These are phyloP conservation scores for Penicillium antarcticum DNA, from an alignment of 495 filamentous ascomycete species.

Conservation along the genomic window DNA sequence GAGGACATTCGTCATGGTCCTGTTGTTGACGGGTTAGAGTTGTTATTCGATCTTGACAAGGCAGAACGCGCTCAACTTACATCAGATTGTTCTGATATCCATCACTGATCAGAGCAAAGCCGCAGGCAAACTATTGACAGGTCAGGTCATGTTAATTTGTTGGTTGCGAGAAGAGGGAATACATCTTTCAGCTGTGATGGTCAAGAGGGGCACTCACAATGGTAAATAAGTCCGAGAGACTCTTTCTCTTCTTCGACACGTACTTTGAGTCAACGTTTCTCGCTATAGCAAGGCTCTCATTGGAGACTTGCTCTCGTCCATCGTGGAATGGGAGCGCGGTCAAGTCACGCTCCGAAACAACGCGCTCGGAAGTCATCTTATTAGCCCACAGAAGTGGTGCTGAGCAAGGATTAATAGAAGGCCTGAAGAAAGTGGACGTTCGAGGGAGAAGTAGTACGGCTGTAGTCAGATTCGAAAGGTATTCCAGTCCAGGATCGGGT, in stretches of 20 bases:
- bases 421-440: neutral
- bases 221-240: constrained; percentile 44
- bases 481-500: no score
- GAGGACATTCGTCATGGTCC: constrained; percentile 51
- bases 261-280: constrained; percentile 16
- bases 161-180: neutral
- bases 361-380: neutral
- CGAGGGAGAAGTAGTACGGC: neutral
- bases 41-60: neutral
- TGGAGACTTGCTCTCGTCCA: no score
- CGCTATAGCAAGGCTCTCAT: no score
- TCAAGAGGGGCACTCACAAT: constrained; percentile 27
- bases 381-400: neutral
- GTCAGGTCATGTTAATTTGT: neutral
- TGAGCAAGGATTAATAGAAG: neutral
- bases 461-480: no score
- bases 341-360: neutral
- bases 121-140: constrained; percentile 34
- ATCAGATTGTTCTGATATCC: constrained; percentile 55
- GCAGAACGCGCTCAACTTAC: constrained; percentile 10
- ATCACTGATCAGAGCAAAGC: constrained; percentile 51
- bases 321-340: neutral
- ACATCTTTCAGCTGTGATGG: neutral
- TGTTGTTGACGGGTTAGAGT: neutral
- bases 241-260: constrained; percentile 34